Percentiles rank a stretch among this genome's conserved stretches.
Conservation (phyloP, 1,284 basidiomycete genomes). For the Cryptococcus hybrid region DNA sequence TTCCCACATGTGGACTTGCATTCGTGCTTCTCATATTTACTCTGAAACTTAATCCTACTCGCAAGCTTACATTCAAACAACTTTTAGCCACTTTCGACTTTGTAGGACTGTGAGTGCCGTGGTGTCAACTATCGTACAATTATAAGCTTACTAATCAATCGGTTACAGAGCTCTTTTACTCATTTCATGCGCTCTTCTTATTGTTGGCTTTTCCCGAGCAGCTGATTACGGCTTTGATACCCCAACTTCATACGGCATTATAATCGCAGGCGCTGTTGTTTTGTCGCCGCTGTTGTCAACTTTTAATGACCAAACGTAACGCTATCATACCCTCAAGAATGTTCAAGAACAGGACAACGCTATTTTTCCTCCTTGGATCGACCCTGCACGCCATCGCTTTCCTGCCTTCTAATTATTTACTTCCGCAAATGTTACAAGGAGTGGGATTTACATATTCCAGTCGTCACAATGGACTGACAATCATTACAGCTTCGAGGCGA, state of each 20-base stretch:
- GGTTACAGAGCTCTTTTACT: constrained; percentile 59
- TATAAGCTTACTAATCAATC: constrained; percentile 1
- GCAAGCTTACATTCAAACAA: constrained; percentile 19
- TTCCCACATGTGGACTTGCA: constrained; percentile 56
- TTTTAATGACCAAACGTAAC: constrained; percentile 68
- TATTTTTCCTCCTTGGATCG: constrained; percentile 37
- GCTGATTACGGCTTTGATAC: constrained; percentile 44
- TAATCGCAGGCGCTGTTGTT: constrained; percentile 65
- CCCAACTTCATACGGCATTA: constrained; percentile 65
- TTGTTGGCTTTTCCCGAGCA: constrained; percentile 66
- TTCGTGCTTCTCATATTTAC: constrained; percentile 69
- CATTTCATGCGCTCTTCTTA: constrained; percentile 66
- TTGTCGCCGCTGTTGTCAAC: constrained; percentile 62
- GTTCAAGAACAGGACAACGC: constrained; percentile 40
- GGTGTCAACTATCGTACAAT: not conserved
- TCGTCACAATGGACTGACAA: not conserved
- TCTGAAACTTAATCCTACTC: constrained; percentile 67
- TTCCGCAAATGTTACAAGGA: constrained; percentile 40
- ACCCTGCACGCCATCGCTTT: constrained; percentile 37
- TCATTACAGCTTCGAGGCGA: constrained; percentile 21
- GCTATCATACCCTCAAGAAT: constrained; percentile 62
- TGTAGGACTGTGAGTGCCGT: constrained; percentile 26
- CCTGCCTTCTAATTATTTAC: constrained; percentile 28
- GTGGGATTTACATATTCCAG: constrained; percentile 4
- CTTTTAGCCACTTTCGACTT: constrained; percentile 45